Base-by-base conservation (phyloP, 2,329 filamentous ascomycete species). In the Neoascochyta sp. region DNA sequence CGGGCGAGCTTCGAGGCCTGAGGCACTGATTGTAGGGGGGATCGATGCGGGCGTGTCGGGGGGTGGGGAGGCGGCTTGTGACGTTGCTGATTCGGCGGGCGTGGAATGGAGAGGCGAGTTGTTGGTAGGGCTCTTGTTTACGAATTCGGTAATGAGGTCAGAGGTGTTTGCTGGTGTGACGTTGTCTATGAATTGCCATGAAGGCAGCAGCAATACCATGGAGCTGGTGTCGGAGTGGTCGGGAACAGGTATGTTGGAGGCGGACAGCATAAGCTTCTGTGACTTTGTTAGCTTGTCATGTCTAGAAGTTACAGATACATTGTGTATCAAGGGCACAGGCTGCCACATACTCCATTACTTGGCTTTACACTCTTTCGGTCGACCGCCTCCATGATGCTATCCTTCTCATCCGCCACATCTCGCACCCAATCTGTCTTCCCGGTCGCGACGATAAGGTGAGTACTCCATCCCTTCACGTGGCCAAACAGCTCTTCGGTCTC, bases 401-500 rank as follows among this genome's bases (percentile, higher is more conserved):
- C 74, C 47, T 85, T 81, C 70, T 96, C 92, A 56, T 96, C 85
- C 34, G 57, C 53, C 4, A 95, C 86, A 67, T 94, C 83, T 38
- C 86, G 69, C 55, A 90, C 83, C 92, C 92, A 98, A 65, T 98
- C 92, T 15, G 81, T 76, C 75, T 95, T 95, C 39, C 88, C 86
- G n/a, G 92, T 98, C 14, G 87, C 92, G 10, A 96, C 87, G 17
- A 98, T 69, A 40, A 95, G 60, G 65, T 98, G 92, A 12, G 88
- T 92, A 53, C 78, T 81, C 84, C 87, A 96, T 19, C 80, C 86
- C 54, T 87, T 85, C 41, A 95, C 76, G 36, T 84, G 73, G 1
- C 90, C 92, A 57, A 93, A 96, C 27, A 98, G 67, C 50, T 80
- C 70, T 57, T 95, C 87, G 5, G 73, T 68, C 60, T 83, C 76